Evolutionary conservation across 2,329 filamentous ascomycete species (phyloP).

Genomic region (Aspergillus intermedius): DNA sequence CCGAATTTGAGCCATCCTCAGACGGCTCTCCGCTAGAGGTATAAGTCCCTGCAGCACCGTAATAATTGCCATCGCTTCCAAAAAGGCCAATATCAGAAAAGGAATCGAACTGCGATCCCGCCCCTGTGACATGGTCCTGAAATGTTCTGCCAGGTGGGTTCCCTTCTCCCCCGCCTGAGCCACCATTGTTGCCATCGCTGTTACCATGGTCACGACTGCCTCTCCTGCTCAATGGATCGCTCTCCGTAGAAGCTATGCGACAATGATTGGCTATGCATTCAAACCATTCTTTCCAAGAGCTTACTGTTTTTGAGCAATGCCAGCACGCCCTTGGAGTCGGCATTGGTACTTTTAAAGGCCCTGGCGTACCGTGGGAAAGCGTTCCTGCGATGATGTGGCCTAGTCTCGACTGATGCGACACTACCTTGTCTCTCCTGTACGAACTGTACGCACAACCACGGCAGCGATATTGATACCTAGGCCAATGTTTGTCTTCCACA

Average conservation of each 20-base stretch:
- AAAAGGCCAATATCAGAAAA: too few relatives aligned
- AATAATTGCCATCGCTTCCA: too few relatives aligned
- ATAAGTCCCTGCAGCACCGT: too few relatives aligned
- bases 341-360: background rate
- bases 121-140: too few relatives aligned
- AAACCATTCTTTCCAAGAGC: slow-evolving; percentile 9
- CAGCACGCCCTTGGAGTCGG: slow-evolving; percentile 2
- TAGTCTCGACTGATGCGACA: too few relatives aligned
- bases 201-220: slow-evolving; percentile 5
- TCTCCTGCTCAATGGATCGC: slow-evolving; percentile 5
- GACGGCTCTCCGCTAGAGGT: too few relatives aligned
- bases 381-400: too few relatives aligned
- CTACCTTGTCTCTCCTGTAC: slow-evolving; percentile 9
- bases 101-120: too few relatives aligned
- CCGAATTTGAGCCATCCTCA: too few relatives aligned
- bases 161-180: background rate
- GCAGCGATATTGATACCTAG: slow-evolving; percentile 3
- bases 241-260: slow-evolving; percentile 3
- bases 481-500: slow-evolving; percentile 4
- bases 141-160: too few relatives aligned
- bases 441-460: slow-evolving; percentile 1
- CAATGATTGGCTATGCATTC: slow-evolving; percentile 10
- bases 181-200: slow-evolving; percentile 1
- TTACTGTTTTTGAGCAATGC: slow-evolving; percentile 3
- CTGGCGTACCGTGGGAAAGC: too few relatives aligned